A percentile compares a stretch with the other conserved stretches of the same genome.
Evolutionary conservation across 345 rosid species (phyloP).

Genomic region (Carallia brachiata): DNA sequence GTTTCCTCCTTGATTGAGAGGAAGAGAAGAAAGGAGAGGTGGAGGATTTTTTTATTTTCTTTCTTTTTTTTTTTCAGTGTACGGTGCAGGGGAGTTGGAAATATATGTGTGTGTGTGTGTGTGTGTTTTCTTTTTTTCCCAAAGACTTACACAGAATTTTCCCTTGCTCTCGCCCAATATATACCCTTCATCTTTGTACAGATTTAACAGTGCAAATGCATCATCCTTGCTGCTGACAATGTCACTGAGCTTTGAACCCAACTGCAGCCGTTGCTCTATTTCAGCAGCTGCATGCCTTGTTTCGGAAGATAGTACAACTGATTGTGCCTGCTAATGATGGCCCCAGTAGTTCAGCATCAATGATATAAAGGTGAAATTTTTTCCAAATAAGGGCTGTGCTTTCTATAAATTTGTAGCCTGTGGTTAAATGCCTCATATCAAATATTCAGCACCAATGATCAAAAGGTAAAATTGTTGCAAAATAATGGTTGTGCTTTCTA

Average conservation of each 20-base stretch:
- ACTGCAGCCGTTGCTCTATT: conserved; percentile 60
- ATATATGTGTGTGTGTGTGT: neutral
- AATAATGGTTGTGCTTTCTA: too few species aligned
- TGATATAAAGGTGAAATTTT: too few species aligned
- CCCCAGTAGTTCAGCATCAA: neutral
- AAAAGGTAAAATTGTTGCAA: too few species aligned
- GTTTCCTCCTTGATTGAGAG: too few species aligned
- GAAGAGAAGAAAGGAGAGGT: too few species aligned
- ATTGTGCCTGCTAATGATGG: conserved; percentile 35
- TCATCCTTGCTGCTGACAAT: conserved; percentile 70
- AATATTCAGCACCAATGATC: too few species aligned
- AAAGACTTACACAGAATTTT: conserved; percentile 58
- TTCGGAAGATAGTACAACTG: conserved; percentile 48
- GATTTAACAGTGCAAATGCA: conserved; percentile 56
- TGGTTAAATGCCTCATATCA: too few species aligned
- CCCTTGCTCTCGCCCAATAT: conserved; percentile 71
- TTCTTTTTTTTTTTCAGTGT: too few species aligned
- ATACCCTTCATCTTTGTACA: conserved; percentile 76
- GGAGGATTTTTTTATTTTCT: too few species aligned
- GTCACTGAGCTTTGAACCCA: conserved; percentile 85
- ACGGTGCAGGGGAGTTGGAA: neutral
- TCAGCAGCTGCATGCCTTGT: conserved; percentile 80
- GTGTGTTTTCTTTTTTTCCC: neutral
- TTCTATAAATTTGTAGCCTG: too few species aligned
- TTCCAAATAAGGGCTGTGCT: too few species aligned